phyloP scores from a whole-genome alignment of 306 rosid genomes.

The Alnus glutinosa region DNA sequence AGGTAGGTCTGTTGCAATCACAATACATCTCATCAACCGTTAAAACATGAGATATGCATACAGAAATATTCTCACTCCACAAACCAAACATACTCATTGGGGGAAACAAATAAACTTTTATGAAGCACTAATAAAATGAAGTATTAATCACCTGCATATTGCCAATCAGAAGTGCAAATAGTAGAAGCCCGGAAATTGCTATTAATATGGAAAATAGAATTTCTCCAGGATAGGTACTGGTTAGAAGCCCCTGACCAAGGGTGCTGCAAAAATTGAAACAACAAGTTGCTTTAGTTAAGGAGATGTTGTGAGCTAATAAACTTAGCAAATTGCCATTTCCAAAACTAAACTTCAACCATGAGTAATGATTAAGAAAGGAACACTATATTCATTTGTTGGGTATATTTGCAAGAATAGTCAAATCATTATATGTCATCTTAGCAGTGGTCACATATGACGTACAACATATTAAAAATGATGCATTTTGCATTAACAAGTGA shows the following conservation, averaged over 20 bases:
- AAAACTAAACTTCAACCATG: neutral
- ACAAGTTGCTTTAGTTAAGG: constrained; percentile 8
- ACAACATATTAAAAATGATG: neutral
- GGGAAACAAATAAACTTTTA: constrained; percentile 8
- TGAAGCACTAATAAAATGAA: neutral
- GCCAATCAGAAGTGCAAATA: constrained; percentile 85
- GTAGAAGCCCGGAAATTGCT: constrained; percentile 70
- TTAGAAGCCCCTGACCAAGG: constrained; percentile 90
- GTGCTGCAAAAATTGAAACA: constrained; percentile 61
- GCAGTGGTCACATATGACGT: no score
- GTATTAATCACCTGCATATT: constrained; percentile 73
- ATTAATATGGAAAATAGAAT: constrained; percentile 74
- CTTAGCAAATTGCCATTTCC: constrained; percentile 6
- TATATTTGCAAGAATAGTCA: neutral
- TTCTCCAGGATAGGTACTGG: constrained; percentile 77
- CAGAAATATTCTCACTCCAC: neutral
- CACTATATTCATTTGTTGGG: neutral
- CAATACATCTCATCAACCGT: neutral
- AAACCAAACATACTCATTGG: neutral
- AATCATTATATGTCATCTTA: no score
- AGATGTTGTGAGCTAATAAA: neutral
- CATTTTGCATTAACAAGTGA: neutral
- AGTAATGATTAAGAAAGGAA: neutral
- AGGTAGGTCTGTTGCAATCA: constrained; percentile 48
- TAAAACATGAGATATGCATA: no score